Base-by-base conservation (phyloP, 208 protist species). In the Crithidia brevicula region DNA sequence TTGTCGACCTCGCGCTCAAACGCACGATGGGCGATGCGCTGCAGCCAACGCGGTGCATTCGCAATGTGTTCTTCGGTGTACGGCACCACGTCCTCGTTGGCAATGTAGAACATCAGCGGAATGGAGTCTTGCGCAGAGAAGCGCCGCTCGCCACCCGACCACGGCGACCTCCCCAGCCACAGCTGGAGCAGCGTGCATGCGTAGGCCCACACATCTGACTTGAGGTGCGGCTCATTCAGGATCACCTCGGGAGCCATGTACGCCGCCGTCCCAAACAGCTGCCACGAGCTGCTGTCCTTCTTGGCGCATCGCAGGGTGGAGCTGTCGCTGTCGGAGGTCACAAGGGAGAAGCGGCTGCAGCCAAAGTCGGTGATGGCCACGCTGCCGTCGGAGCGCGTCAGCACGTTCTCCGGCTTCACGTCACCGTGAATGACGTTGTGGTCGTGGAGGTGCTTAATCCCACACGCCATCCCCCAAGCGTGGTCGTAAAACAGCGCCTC, bases 171-270 rank as follows among this genome's bases (percentile, higher is more conserved):
- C 20, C 73, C 69, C 5, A 79, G 69, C 78, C 81, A 86, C 36
- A 90, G 68, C 40, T 86, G 72, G 65, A 84, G 13, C 59, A 90
- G 64, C 52, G 79, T 87, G 60, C 85, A 90, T 18, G 74, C 85
- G 58, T 81, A 87, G 11, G 85, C 81, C 85, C 85, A 90, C 34
- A 85, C 81, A 66, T 90, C 85, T 10, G 85, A 90, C 68, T 83
- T 83, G 58, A 77, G 62, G 60, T 77, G 61, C 31, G 81, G 74
- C 31, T 81, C 64, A 36, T 74, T 79, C 27, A 76, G 45, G 30
- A 85, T 87, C 43, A 90, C 81, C 73, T 90, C 85, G 2, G 85
- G 85, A 0, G 85, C 77, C 85, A 90, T 90, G 78, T 86, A 90
- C 23, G 75, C 76, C n/a, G 72, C 78, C n/a, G 85, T 90, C 15